Conservation (phyloP, 371 early-diverging fungal species). For the Dinochytrium kinnereticum region DNA sequence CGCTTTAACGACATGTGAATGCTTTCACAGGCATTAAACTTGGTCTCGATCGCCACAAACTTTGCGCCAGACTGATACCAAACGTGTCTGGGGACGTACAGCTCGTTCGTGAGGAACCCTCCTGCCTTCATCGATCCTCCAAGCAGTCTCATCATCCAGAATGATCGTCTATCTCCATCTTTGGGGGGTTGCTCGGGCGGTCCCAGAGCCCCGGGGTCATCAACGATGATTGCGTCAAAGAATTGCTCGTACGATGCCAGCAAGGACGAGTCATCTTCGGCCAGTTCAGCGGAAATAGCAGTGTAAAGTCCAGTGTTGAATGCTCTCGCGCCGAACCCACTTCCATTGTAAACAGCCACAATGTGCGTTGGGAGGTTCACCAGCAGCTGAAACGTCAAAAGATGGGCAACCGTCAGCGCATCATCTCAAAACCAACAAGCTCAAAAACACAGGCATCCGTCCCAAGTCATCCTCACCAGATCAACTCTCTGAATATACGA, state of each 20-base stretch:
- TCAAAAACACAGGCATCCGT: background rate
- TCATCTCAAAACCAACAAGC: background rate
- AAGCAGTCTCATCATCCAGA: slow-evolving; percentile 51
- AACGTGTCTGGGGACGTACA: slow-evolving; percentile 65
- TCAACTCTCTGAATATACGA: slow-evolving; percentile 36
- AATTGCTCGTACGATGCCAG: slow-evolving; percentile 22
- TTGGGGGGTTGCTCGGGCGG: slow-evolving; percentile 24
- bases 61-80: slow-evolving; percentile 63
- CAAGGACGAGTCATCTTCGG: slow-evolving; percentile 1
- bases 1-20: slow-evolving; percentile 23
- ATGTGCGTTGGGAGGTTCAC: slow-evolving; percentile 21
- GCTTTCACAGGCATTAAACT: slow-evolving; percentile 58
- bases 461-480: background rate
- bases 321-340: slow-evolving; percentile 21
- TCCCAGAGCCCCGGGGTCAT: slow-evolving; percentile 21
- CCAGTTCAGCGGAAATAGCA: background rate
- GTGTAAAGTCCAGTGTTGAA: slow-evolving; percentile 2
- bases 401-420: background rate
- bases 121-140: slow-evolving; percentile 59
- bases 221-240: slow-evolving; percentile 18
- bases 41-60: slow-evolving; percentile 59
- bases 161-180: slow-evolving; percentile 17
- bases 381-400: slow-evolving; percentile 9
- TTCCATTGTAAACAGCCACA: slow-evolving; percentile 22
- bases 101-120: slow-evolving; percentile 56